These are phyloP conservation scores for Pseudopyrenochaeta lycopersici DNA, from an alignment of 2,329 filamentous ascomycete species.

Conservation along the genomic window DNA sequence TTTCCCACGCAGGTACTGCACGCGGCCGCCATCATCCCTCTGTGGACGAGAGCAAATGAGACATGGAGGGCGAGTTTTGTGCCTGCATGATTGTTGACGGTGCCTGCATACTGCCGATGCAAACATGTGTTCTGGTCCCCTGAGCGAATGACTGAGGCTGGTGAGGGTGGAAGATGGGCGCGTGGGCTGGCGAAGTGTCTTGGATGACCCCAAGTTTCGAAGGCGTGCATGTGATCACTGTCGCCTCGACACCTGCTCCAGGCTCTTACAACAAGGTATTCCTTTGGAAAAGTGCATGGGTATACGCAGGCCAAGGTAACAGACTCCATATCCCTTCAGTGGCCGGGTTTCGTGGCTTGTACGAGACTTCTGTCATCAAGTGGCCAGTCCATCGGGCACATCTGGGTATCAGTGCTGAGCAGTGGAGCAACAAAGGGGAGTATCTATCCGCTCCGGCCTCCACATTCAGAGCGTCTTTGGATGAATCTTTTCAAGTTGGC, in stretches of 20 bases:
- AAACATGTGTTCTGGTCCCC: constrained; percentile 37
- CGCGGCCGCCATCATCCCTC: constrained; percentile 22
- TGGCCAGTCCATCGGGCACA: too few relatives aligned
- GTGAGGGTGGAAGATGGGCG: constrained; percentile 33
- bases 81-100: constrained; percentile 39
- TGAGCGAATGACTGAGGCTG: constrained; percentile 38
- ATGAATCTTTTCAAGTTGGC: too few relatives aligned
- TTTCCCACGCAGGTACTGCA: constrained; percentile 16
- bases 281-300: neutral
- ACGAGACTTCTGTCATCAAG: too few relatives aligned
- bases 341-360: neutral
- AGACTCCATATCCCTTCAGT: neutral
- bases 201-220: constrained; percentile 39
- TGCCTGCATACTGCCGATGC: constrained; percentile 36
- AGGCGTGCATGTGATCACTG: constrained; percentile 32
- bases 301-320: too few relatives aligned
- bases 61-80: constrained; percentile 30
- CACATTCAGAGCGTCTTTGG: too few relatives aligned
- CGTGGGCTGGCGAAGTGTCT: constrained; percentile 41
- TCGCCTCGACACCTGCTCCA: constrained; percentile 3
- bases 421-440: too few relatives aligned
- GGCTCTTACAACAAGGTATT: neutral
- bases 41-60: constrained; percentile 23
- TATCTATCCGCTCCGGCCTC: too few relatives aligned
- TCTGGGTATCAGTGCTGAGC: too few relatives aligned